Base-by-base conservation (phyloP, 163 green algal genomes). In the Scenedesmus sp. region DNA sequence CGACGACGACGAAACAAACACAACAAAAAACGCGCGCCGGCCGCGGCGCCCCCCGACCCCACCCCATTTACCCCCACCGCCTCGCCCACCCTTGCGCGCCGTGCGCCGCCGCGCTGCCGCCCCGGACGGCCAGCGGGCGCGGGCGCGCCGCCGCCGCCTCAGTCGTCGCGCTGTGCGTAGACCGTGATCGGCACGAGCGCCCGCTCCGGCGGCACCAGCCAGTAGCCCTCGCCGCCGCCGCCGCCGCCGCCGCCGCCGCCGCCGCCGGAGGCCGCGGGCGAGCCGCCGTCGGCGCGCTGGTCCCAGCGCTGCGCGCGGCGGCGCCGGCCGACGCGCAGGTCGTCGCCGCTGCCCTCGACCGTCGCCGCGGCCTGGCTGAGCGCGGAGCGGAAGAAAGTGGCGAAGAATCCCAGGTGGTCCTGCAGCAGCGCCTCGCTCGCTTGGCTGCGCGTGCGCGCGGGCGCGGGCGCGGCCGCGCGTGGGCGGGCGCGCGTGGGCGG, bases 111-210 rank as follows among this genome's bases (percentile, higher is more conserved):
- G n/a, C n/a, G n/a, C n/a, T n/a, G n/a, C n/a, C n/a, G n/a, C n/a
- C n/a, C n/a, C n/a, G n/a, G n/a, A n/a, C n/a, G 86, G 81, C 39
- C 39, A 47, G 7, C 7, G 39, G 39, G 39, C 39, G 39, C 39
- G 39, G 7, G 7, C 39, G 10, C 7, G 7, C 39, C 10, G 39
- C 39, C 10, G 39, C 39, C 31, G 15, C 36, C n/a, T 77, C 54
- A 77, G 17, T 77, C 69, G 14, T 77, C 24, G 36, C 56, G 62
- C 20, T 36, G 50, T 24, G 63, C 63, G 57, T 58, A 81, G 7
- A 74, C 73, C 22, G 73, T 83, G 15, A 88, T 42, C 9, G 80
- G 80, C 67, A 90, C 86, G 28, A 90, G 78, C 33, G 83, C 83
- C 1, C 83, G 77, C 63, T 90, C 86, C n/a, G 70, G 77, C 4